A percentile compares a stretch with the other conserved stretches of the same genome.
phyloP scores from a whole-genome alignment of 768 basidiomycete genomes.

The Amanita inopinata region DNA sequence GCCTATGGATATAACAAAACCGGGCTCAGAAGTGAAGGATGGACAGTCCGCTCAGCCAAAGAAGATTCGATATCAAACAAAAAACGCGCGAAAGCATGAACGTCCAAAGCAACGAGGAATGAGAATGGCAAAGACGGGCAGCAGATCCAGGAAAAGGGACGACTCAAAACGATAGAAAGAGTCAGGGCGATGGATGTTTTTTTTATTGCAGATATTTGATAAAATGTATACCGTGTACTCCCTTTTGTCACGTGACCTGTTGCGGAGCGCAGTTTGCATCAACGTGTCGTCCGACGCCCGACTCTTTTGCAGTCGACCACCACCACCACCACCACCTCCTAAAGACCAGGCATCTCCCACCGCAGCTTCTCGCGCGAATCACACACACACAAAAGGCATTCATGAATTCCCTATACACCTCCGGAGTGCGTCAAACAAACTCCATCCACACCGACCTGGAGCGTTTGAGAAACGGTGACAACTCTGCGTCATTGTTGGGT shows the following conservation, averaged over 20 bases:
- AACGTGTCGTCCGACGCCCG: no score
- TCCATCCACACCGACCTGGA: constrained; percentile 84
- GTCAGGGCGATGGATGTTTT: background rate
- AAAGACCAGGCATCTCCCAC: no score
- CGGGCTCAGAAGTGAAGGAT: background rate
- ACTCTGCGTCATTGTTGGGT: constrained; percentile 79
- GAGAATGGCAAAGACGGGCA: constrained; percentile 13
- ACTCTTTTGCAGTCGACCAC: no score
- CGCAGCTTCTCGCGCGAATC: no score
- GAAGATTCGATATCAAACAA: constrained; percentile 15
- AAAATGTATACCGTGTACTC: no score
- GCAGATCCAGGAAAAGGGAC: constrained; percentile 7
- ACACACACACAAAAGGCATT: no score
- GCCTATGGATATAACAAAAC: constrained; percentile 13
- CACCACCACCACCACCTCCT: no score
- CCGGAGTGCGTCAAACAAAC: constrained; percentile 85
- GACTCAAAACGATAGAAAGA: background rate
- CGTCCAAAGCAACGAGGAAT: constrained; percentile 13
- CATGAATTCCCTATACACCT: constrained; percentile 95
- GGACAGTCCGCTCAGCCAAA: constrained; percentile 4
- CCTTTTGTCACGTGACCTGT: no score
- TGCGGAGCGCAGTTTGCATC: no score
- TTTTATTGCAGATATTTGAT: background rate
- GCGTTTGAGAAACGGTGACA: constrained; percentile 71
- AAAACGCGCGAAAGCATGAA: constrained; percentile 11